phyloP scores from a whole-genome alignment of 139 green algal genomes.

The Chlamydomonas applanata region DNA sequence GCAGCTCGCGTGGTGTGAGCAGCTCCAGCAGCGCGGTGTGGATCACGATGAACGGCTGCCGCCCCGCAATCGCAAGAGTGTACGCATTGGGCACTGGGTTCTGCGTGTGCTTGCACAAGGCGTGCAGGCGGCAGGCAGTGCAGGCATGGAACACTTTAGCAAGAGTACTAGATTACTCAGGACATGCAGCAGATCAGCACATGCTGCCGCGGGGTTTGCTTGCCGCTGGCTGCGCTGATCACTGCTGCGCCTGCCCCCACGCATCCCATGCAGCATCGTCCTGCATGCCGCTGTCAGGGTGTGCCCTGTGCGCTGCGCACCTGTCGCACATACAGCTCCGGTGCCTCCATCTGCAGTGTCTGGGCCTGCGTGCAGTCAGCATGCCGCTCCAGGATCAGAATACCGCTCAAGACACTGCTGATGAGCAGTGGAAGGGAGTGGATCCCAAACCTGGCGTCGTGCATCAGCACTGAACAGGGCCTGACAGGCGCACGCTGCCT shows the following conservation, averaged over 20 bases:
- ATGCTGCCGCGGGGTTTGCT: neutral
- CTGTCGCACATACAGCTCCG: conserved; percentile 87
- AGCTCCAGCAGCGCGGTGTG: conserved; percentile 94
- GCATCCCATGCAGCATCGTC: no score
- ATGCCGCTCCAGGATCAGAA: no score
- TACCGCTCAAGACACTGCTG: no score
- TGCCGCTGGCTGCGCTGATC: no score
- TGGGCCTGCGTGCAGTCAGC: conserved; percentile 19
- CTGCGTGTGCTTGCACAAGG: conserved; percentile 39
- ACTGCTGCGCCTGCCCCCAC: no score
- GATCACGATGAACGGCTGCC: conserved; percentile 92
- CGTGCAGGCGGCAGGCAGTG: neutral
- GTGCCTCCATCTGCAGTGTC: conserved; percentile 74
- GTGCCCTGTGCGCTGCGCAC: conserved; percentile 19
- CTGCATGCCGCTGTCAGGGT: no score
- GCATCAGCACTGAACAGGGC: no score
- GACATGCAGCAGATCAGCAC: neutral
- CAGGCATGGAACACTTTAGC: neutral
- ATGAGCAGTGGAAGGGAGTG: no score
- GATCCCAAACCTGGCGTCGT: no score
- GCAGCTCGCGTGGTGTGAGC: conserved; percentile 81
- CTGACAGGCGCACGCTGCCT: no score
- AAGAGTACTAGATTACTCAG: neutral
- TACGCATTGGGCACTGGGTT: conserved; percentile 91
- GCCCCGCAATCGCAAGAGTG: conserved; percentile 88